Percentiles rank a stretch among this genome's conserved stretches.
Conservation (phyloP, 208 protist genomes). For the Trichomonas vaginalis region DNA sequence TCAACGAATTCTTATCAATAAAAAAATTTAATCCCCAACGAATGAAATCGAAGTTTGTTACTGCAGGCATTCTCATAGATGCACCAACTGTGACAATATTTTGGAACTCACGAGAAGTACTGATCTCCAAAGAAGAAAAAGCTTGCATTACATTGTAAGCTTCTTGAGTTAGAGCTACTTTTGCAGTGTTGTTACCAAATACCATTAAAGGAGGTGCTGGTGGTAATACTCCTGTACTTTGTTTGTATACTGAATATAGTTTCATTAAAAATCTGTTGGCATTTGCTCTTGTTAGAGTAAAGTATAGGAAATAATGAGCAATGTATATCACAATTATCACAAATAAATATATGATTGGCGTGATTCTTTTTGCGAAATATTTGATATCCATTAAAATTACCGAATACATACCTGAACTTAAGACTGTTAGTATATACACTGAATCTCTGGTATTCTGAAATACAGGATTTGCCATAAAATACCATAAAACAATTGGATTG, state of each 20-base stretch:
- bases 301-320: background rate
- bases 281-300: background rate
- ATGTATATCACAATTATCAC: background rate
- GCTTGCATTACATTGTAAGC: background rate
- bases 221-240: background rate
- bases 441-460: background rate
- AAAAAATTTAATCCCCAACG: background rate
- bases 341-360: background rate
- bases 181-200: no score
- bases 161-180: background rate
- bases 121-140: background rate
- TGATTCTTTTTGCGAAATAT: background rate
- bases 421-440: background rate
- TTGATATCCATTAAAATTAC: background rate
- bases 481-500: background rate
- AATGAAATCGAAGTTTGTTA: slow-evolving; percentile 2
- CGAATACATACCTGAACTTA: background rate
- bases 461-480: background rate
- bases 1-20: background rate
- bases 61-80: background rate
- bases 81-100: background rate
- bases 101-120: background rate
- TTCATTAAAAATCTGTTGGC: background rate
- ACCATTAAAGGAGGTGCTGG: background rate
- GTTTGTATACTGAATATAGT: background rate